Conservation (phyloP, 305 asterid genomes). For the Withania somnifera region DNA sequence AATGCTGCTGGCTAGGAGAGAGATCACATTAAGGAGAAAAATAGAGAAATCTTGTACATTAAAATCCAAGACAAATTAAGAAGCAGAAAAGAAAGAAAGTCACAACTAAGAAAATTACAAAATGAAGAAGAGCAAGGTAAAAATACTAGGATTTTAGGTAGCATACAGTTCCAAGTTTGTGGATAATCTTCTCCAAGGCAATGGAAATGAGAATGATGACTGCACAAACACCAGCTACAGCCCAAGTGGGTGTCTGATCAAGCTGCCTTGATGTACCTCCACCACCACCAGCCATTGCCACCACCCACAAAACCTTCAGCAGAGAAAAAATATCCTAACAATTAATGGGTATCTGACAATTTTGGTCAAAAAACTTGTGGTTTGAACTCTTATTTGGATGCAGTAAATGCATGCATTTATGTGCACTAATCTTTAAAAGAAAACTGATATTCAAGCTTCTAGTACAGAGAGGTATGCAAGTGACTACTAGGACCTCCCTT, state of each 20-base stretch:
- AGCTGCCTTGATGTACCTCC: conserved; percentile 28
- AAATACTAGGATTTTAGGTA: neutral
- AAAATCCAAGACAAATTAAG: neutral
- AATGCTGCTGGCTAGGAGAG: neutral
- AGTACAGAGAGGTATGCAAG: neutral
- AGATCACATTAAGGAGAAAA: neutral
- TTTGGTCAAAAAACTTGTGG: neutral
- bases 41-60: neutral
- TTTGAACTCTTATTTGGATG: neutral
- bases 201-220: conserved; percentile 53
- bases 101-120: neutral
- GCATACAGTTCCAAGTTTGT: conserved; percentile 53
- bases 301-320: neutral
- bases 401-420: neutral
- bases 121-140: neutral
- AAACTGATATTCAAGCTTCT: neutral
- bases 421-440: neutral
- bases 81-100: neutral
- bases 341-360: neutral
- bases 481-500: neutral
- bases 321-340: neutral
- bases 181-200: conserved; percentile 53
- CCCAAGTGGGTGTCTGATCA: conserved; percentile 75
- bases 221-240: conserved; percentile 69
- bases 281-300: conserved; percentile 11